Evolutionary conservation across 2,329 filamentous ascomycete species (phyloP).

Genomic region (Monosporascus cannonballus): DNA sequence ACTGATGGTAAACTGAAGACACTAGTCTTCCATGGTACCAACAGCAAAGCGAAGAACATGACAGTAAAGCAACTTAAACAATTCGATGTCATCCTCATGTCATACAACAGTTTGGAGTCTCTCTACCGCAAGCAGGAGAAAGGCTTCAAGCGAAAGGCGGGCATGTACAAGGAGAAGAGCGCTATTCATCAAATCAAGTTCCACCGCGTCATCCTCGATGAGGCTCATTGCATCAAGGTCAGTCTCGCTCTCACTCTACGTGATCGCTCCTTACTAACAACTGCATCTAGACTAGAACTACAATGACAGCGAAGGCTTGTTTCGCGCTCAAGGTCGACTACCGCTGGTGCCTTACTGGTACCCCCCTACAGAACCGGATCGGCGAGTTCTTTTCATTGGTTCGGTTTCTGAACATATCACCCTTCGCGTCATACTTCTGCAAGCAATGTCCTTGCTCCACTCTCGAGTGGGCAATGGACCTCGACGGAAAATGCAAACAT

Average conservation of each 20-base stretch:
- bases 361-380: slow-evolving; percentile 92
- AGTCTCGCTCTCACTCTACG: slow-evolving; percentile 1
- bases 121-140: slow-evolving; percentile 89
- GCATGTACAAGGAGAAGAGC: slow-evolving; percentile 72
- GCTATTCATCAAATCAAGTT: slow-evolving; percentile 80
- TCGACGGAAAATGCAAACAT: slow-evolving; percentile 61
- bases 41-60: slow-evolving; percentile 73
- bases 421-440: slow-evolving; percentile 93
- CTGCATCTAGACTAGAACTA: slow-evolving; percentile 59
- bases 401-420: slow-evolving; percentile 81
- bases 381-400: slow-evolving; percentile 95
- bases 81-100: slow-evolving; percentile 95
- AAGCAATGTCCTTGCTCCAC: slow-evolving; percentile 75
- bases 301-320: slow-evolving; percentile 89
- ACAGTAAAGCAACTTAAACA: slow-evolving; percentile 68
- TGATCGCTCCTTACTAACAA: slow-evolving; percentile 16
- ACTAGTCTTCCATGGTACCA: slow-evolving; percentile 83
- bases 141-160: slow-evolving; percentile 76
- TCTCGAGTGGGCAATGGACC: slow-evolving; percentile 77
- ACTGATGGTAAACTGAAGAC: slow-evolving; percentile 88
- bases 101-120: slow-evolving; percentile 87
- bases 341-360: slow-evolving; percentile 94
- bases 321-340: slow-evolving; percentile 84
- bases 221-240: slow-evolving; percentile 89
- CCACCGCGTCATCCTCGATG: slow-evolving; percentile 88